These are phyloP conservation scores for Candida endomychidarum DNA, from an alignment of 805 yeast species.

Conservation along the genomic window DNA sequence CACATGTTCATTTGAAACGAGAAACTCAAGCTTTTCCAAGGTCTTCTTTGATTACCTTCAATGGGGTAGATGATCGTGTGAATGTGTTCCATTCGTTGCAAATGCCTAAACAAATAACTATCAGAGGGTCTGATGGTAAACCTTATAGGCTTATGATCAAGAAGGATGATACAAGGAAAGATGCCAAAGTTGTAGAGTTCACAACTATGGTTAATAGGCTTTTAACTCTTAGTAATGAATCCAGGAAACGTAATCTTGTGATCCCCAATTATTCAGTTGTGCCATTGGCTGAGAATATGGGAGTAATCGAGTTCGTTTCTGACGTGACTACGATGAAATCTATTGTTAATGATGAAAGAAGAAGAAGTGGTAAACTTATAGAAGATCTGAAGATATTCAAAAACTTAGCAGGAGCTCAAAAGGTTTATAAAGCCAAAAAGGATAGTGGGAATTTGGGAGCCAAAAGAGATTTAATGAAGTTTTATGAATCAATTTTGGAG, in stretches of 20 bases:
- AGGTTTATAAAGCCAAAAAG: constrained; percentile 17
- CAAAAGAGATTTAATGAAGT: constrained; percentile 19
- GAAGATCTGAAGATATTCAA: constrained; percentile 29
- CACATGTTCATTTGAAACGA: constrained; percentile 42
- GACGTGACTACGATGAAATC: constrained; percentile 37
- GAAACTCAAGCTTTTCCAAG: constrained; percentile 47
- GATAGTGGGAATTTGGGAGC: constrained; percentile 11
- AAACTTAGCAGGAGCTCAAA: constrained; percentile 34
- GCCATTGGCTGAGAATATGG: constrained; percentile 82
- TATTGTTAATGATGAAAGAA: constrained; percentile 28
- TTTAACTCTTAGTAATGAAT: constrained; percentile 62
- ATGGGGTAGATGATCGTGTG: constrained; percentile 64
- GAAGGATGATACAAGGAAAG: constrained; percentile 91
- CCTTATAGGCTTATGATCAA: constrained; percentile 77
- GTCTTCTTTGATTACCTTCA: constrained; percentile 49
- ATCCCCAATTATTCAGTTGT: constrained; percentile 86
- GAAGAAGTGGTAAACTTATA: constrained; percentile 23
- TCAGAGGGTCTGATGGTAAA: constrained; percentile 78
- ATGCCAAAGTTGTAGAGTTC: constrained; percentile 89
- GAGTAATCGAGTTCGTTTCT: constrained; percentile 69
- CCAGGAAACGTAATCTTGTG: constrained; percentile 67
- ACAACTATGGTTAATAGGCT: constrained; percentile 82
- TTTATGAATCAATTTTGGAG: constrained; percentile 27
- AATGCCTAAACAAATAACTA: constrained; percentile 74
- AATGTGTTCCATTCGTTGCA: constrained; percentile 79